phyloP scores from a whole-genome alignment of 169 alveolate species.

The Plasmodium berghei region DNA sequence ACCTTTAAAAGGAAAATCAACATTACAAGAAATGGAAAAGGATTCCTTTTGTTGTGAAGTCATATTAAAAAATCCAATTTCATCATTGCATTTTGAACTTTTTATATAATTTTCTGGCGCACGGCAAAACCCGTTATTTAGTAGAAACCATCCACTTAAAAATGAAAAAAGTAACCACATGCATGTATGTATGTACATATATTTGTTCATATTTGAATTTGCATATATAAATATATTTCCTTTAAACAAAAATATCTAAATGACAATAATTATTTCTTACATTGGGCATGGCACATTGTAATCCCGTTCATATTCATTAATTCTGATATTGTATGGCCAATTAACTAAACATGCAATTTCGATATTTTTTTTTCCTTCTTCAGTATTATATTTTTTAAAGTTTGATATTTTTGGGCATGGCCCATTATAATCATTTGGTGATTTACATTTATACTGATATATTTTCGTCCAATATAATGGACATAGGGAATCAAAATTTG shows the following conservation, averaged over 20 bases:
- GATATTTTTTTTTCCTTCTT: slow-evolving; percentile 28
- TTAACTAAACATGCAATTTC: slow-evolving; percentile 65
- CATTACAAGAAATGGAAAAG: slow-evolving; percentile 43
- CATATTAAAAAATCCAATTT: slow-evolving; percentile 31
- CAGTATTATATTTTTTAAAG: slow-evolving; percentile 51
- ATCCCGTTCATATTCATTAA: slow-evolving; percentile 34
- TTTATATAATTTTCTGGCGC: slow-evolving; percentile 61
- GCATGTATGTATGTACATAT: too few species aligned
- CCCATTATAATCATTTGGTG: slow-evolving; percentile 61
- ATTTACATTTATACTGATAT: slow-evolving; percentile 30
- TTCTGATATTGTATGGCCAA: slow-evolving; percentile 51
- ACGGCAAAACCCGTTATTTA: slow-evolving; percentile 31
- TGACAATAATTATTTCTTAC: slow-evolving; percentile 10
- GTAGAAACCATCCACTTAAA: slow-evolving; percentile 64
- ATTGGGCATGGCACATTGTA: slow-evolving; percentile 53
- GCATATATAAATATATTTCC: neutral
- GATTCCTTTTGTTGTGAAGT: slow-evolving; percentile 49
- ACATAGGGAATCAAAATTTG: slow-evolving; percentile 40
- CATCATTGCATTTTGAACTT: slow-evolving; percentile 54
- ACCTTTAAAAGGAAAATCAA: slow-evolving; percentile 74
- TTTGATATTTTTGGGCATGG: slow-evolving; percentile 51
- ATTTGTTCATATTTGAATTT: neutral
- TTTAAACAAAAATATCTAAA: neutral
- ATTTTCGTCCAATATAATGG: slow-evolving; percentile 40
- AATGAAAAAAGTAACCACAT: neutral